These are phyloP conservation scores for Podosphaera leucotricha DNA, from an alignment of 2,329 filamentous ascomycete species.

Conservation along the genomic window DNA sequence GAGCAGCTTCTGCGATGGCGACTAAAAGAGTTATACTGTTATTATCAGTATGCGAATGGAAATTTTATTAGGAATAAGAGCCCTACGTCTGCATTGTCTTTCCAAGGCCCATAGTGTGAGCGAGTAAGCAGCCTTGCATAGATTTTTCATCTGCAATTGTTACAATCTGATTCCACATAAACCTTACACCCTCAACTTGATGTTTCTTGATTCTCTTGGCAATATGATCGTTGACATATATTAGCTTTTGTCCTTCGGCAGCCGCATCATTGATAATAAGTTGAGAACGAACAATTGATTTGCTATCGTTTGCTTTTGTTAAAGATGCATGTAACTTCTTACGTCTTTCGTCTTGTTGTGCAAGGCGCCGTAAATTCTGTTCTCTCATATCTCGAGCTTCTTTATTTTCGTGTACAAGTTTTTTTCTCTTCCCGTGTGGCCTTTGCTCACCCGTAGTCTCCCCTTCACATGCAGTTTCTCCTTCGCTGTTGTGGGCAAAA, in stretches of 20 bases:
- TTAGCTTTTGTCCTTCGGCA: conserved; percentile 30
- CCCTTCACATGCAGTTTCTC: neutral
- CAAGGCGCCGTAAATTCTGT: conserved; percentile 27
- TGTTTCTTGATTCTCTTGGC: conserved; percentile 48
- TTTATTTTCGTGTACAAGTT: conserved; percentile 23
- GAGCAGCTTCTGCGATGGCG: conserved; percentile 42
- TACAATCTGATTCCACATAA: conserved; percentile 72
- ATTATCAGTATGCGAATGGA: neutral
- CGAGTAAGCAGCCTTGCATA: conserved; percentile 55
- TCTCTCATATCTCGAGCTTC: conserved; percentile 25
- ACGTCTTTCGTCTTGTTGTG: conserved; percentile 29
- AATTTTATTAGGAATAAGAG: neutral
- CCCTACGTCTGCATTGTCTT: conserved; percentile 47
- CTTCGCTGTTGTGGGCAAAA: conserved; percentile 2
- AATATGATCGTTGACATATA: conserved; percentile 42
- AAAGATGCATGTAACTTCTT: conserved; percentile 23
- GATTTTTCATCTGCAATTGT: conserved; percentile 22
- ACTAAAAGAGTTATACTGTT: conserved; percentile 49
- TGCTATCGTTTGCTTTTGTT: conserved; percentile 20
- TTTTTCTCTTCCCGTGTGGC: conserved; percentile 14
- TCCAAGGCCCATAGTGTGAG: conserved; percentile 78
- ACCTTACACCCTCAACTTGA: conserved; percentile 60
- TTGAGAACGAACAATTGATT: conserved; percentile 20
- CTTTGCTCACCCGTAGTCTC: neutral
- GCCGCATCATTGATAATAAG: conserved; percentile 47